These are phyloP conservation scores for Umbilicus rupestris DNA, from an alignment of 164 flowering plant genomes.

Conservation along the genomic window DNA sequence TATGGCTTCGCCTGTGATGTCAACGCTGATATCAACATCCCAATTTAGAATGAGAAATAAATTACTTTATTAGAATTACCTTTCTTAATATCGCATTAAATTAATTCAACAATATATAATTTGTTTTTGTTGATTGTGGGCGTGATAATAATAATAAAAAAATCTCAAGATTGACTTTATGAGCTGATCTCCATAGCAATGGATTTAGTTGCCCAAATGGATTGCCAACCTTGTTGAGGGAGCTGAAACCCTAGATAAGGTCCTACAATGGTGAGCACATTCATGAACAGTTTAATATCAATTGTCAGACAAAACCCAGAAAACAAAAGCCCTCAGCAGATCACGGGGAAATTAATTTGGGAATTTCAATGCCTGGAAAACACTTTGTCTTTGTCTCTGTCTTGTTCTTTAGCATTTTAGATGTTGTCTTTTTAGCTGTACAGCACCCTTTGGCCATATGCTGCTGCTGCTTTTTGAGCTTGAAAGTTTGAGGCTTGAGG, in stretches of 20 bases:
- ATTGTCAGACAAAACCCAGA: background rate
- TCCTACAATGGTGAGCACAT: background rate
- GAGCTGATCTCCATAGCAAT: background rate
- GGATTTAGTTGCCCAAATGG: too few species aligned
- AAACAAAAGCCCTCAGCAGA: background rate
- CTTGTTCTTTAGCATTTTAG: background rate
- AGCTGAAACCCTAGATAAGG: slow-evolving; percentile 1
- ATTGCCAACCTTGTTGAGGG: background rate
- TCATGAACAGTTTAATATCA: background rate
- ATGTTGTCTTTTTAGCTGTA: slow-evolving; percentile 5
- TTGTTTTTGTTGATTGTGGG: too few species aligned
- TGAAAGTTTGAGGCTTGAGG: background rate
- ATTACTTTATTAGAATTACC: too few species aligned
- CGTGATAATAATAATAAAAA: too few species aligned
- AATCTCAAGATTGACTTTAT: background rate
- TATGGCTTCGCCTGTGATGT: too few species aligned
- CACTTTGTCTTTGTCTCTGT: background rate
- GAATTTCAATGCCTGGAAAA: background rate
- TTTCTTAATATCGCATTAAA: too few species aligned
- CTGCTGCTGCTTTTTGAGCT: too few species aligned
- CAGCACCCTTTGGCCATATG: background rate
- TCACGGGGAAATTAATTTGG: slow-evolving; percentile 2
- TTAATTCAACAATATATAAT: too few species aligned
- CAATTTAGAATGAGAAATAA: too few species aligned
- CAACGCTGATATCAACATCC: too few species aligned